Percentiles rank a stretch among this genome's conserved stretches.
phyloP scores from a whole-genome alignment of 768 basidiomycete genomes.

The Macrolepiota albuminosa region DNA sequence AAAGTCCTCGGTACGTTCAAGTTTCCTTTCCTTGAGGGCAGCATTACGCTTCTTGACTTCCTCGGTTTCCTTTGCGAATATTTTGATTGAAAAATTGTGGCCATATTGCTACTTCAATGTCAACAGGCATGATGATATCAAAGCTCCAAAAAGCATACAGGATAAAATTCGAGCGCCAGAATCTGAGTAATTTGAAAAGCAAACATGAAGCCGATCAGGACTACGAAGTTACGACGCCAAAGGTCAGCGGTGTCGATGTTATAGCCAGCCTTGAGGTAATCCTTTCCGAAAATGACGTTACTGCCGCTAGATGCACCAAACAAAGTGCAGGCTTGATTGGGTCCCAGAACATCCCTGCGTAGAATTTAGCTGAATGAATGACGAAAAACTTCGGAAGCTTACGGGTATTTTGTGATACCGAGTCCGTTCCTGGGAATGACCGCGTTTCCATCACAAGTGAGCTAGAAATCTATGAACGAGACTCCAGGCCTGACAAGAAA shows the following conservation, averaged over 20 bases:
- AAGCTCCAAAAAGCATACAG: slow-evolving; percentile 32
- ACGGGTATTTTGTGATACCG: slow-evolving; percentile 59
- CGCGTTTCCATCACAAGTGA: slow-evolving; percentile 61
- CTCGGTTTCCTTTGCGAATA: slow-evolving; percentile 55
- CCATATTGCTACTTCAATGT: slow-evolving; percentile 40
- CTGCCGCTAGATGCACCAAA: slow-evolving; percentile 60
- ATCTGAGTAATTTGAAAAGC: slow-evolving; percentile 69
- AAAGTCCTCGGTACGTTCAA: slow-evolving; percentile 26
- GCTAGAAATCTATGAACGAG: slow-evolving; percentile 24
- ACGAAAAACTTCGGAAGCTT: slow-evolving; percentile 20
- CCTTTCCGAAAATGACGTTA: slow-evolving; percentile 47
- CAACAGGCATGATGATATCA: background rate
- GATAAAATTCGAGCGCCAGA: slow-evolving; percentile 59
- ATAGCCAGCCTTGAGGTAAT: slow-evolving; percentile 59
- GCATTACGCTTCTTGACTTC: slow-evolving; percentile 55
- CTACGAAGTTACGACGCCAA: slow-evolving; percentile 67
- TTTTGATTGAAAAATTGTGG: slow-evolving; percentile 41
- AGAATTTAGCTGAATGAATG: slow-evolving; percentile 9
- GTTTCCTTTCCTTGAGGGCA: slow-evolving; percentile 48
- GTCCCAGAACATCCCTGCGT: slow-evolving; percentile 43
- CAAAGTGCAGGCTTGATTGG: slow-evolving; percentile 77
- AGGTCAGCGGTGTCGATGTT: slow-evolving; percentile 44
- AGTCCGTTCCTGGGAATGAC: slow-evolving; percentile 62
- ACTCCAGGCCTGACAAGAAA: background rate
- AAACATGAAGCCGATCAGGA: slow-evolving; percentile 66